A percentile compares a stretch with the other conserved stretches of the same genome.
Conservation (phyloP, 345 rosid genomes). For the Hibiscus trionum region DNA sequence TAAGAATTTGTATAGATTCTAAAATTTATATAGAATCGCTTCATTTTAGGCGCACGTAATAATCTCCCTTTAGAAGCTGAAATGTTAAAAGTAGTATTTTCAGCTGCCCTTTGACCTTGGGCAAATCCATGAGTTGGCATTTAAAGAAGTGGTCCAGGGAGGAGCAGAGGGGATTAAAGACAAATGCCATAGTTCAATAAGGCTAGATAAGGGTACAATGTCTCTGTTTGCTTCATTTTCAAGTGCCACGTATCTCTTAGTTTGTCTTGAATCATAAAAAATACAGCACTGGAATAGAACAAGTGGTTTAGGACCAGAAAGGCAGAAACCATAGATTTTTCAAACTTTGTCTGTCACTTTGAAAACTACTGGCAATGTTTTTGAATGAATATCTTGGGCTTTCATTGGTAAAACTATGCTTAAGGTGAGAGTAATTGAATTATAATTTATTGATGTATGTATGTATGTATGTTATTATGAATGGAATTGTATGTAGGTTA, state of each 20-base stretch:
- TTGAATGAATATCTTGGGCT: not conserved
- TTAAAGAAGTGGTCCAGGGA: not conserved
- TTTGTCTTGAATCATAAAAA: not conserved
- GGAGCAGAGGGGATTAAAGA: not conserved
- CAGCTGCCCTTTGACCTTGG: not conserved
- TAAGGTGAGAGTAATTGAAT: too few relatives aligned
- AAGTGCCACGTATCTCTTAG: not conserved
- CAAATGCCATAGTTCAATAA: not conserved
- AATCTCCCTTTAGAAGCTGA: not conserved
- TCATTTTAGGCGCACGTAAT: too few relatives aligned
- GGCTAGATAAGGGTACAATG: not conserved
- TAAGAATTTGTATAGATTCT: too few relatives aligned
- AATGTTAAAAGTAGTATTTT: not conserved
- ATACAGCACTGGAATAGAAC: not conserved
- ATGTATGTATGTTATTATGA: too few relatives aligned
- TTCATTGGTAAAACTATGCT: too few relatives aligned
- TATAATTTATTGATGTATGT: not conserved
- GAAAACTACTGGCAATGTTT: not conserved
- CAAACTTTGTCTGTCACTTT: not conserved
- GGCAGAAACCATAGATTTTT: too few relatives aligned
- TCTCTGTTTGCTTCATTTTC: not conserved
- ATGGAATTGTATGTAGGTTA: too few relatives aligned
- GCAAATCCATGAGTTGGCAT: not conserved
- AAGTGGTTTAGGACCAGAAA: not conserved
- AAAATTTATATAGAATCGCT: too few relatives aligned